phyloP scores from a whole-genome alignment of 2,329 filamentous ascomycete genomes.

The Curvularia verruculosa region DNA sequence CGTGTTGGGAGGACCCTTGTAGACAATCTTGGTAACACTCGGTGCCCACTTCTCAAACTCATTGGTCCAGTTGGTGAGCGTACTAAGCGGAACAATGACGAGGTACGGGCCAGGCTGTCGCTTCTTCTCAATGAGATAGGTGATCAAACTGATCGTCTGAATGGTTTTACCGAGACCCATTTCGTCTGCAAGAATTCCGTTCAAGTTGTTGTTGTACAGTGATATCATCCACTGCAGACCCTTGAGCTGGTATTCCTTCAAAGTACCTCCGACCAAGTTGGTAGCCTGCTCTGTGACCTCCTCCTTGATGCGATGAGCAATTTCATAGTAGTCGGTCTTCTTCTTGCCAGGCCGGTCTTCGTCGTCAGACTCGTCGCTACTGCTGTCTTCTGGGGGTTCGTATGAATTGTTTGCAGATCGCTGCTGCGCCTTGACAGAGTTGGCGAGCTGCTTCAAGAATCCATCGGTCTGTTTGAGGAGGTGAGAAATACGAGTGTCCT shows the following conservation, averaged over 20 bases:
- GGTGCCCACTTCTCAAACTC: constrained; percentile 99
- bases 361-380: constrained; percentile 66
- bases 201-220: constrained; percentile 99
- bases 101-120: constrained; percentile 89
- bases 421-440: constrained; percentile 93
- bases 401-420: constrained; percentile 80
- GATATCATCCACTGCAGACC: constrained; percentile 99
- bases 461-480: constrained; percentile 95
- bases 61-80: constrained; percentile 96
- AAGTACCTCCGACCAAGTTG: constrained; percentile 86
- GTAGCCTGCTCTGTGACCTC: constrained; percentile 81
- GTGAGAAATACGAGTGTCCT: constrained; percentile 98
- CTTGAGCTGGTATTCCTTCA: constrained; percentile 99
- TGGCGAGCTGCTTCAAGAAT: constrained; percentile 93
- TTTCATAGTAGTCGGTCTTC: constrained; percentile 98
- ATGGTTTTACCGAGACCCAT: constrained; percentile 99
- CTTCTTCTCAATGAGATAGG: constrained; percentile 96
- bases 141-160: constrained; percentile 96
- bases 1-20: constrained; percentile 90
- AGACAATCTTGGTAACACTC: constrained; percentile 82
- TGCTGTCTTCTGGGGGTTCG: constrained; percentile 65
- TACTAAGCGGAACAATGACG: constrained; percentile 96
- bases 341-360: constrained; percentile 68
- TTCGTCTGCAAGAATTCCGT: constrained; percentile 97
- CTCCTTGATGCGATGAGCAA: constrained; percentile 94